Evolutionary conservation across 345 rosid species (phyloP).

Genomic region (Boechera divaricarpa): DNA sequence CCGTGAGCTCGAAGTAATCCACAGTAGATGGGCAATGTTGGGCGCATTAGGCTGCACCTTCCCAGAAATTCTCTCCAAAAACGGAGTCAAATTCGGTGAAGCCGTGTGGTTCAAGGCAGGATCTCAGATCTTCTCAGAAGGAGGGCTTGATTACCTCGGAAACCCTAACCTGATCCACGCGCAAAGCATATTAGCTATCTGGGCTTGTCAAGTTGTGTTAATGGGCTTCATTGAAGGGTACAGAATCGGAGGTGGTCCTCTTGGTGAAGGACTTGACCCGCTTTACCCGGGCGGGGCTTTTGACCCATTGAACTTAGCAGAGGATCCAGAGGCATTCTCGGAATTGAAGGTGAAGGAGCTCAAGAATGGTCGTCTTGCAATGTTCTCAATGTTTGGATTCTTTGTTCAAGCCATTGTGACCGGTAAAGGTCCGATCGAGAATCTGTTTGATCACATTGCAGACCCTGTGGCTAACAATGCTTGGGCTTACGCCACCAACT

Average conservation of each 20-base stretch:
- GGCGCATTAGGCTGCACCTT: conserved; percentile 57
- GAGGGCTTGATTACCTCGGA: conserved; percentile 54
- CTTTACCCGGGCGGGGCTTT: conserved; percentile 59
- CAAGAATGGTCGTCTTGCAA: conserved; percentile 55
- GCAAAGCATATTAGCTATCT: conserved; percentile 57
- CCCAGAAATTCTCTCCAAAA: conserved; percentile 56
- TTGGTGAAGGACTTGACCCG: conserved; percentile 59
- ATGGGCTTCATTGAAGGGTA: conserved; percentile 61
- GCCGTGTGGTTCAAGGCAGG: conserved; percentile 63
- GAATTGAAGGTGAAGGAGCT: conserved; percentile 57
- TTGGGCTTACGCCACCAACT: conserved; percentile 58
- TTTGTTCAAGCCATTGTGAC: conserved; percentile 62
- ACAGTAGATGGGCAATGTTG: conserved; percentile 59
- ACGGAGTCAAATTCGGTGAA: conserved; percentile 60
- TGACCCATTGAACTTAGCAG: conserved; percentile 59
- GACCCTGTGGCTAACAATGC: conserved; percentile 62
- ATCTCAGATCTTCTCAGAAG: conserved; percentile 54
- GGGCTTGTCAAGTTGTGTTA: conserved; percentile 54
- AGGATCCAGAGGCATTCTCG: conserved; percentile 56
- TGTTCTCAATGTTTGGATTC: conserved; percentile 63
- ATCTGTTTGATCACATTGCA: conserved; percentile 51
- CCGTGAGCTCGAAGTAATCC: conserved; percentile 59
- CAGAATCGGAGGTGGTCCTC: conserved; percentile 58
- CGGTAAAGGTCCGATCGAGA: conserved; percentile 54
- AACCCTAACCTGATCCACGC: conserved; percentile 58